Percentiles rank a stretch among this genome's conserved stretches.
Conservation (phyloP, 306 rosid genomes). For the Oxytropis ochrocephala region DNA sequence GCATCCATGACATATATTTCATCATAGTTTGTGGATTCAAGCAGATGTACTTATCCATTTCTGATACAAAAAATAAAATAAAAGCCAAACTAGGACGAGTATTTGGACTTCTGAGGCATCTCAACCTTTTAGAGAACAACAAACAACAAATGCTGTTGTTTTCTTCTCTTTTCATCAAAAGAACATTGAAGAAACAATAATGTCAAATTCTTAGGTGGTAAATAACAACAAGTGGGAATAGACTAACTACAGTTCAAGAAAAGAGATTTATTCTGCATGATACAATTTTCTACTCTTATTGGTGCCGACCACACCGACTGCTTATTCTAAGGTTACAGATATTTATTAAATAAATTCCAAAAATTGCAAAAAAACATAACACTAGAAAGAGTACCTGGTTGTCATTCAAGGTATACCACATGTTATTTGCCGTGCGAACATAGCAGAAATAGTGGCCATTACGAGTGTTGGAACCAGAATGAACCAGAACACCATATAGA, state of each 20-base stretch:
- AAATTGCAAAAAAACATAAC: not conserved
- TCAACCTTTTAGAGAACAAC: not conserved
- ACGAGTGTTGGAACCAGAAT: conserved; percentile 78
- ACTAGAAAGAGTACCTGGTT: conserved; percentile 44
- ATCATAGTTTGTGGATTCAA: not conserved
- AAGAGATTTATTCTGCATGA: not conserved
- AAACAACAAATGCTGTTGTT: not conserved
- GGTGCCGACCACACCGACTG: not conserved
- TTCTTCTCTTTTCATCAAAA: not conserved
- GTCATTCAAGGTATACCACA: conserved; percentile 96
- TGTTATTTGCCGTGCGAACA: conserved; percentile 85
- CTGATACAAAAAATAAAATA: not conserved
- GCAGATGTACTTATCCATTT: not conserved
- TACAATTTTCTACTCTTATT: not conserved
- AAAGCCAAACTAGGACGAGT: not conserved
- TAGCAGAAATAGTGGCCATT: conserved; percentile 89
- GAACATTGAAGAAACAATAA: not conserved
- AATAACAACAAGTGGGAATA: not conserved
- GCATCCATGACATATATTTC: not conserved
- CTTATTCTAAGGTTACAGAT: not conserved
- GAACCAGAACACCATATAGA: conserved; percentile 94
- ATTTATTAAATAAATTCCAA: not conserved
- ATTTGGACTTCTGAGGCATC: not conserved
- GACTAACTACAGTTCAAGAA: not conserved
- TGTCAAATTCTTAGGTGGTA: not conserved